Base-by-base conservation (phyloP, 2,329 filamentous ascomycete genomes). In the Fusarium xyrophilum region DNA sequence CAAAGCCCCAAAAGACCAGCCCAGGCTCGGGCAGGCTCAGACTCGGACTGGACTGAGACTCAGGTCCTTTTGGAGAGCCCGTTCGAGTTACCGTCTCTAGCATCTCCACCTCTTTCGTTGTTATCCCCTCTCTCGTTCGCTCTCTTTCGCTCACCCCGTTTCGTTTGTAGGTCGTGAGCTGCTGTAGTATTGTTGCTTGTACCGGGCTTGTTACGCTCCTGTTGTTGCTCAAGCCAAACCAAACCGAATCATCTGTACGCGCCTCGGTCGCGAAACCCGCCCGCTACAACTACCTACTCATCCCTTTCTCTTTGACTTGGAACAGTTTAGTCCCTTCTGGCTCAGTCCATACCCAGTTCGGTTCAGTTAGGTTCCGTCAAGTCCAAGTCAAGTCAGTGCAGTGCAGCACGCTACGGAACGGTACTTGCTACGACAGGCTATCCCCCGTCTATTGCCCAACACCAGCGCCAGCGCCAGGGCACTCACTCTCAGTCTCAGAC, bases 181-280 rank as follows among this genome's bases (percentile, higher is more conserved):
- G 43, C 17, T 27, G 28, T 13, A 43, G 28, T 32, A 17, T 42
- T 56, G 56, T 67, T 52, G 48, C 51, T 30, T 28, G 33, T 40
- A 54, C 21, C 32, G 30, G 14, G 36, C 27, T 52, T 50, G 46
- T 50, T 50, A 50, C 46, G n/a, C 21, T 50, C 13, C 46, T 25
- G 30, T 50, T 27, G 46, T 38, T 38, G 30, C 32, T 38, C 46
- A 50, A 27, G 13, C 46, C 46, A 50, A 57, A 50, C 46, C 30
- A 50, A 57, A 40, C 52, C 60, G 63, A 54, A 44, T 66, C 43
- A 53, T 36, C 53, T 55, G 61, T 69, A 48, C 56, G 56, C 69
- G 54, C 66, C 54, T 71, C 56, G 60, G 65, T 72, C 63, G 65
- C 70, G 70, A 72, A 71, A 62, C 59, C 58, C 63, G 65, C 60